These are phyloP conservation scores for Metarhizium album DNA, from an alignment of 2,329 filamentous ascomycete genomes.

Conservation along the genomic window DNA sequence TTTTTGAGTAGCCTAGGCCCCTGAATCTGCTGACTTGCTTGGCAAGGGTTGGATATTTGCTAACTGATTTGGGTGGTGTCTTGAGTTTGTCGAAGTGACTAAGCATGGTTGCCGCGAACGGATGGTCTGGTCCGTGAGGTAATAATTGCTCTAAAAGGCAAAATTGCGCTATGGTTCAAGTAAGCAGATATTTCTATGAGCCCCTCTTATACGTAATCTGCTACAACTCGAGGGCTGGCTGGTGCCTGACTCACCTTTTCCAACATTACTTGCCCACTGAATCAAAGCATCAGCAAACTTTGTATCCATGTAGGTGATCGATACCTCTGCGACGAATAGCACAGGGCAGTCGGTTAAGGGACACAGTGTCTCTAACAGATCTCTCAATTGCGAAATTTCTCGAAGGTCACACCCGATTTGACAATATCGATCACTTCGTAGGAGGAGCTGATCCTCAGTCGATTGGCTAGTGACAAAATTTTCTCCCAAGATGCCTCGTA, in stretches of 20 bases:
- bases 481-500: slow-evolving; percentile 30
- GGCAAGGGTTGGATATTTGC: slow-evolving; percentile 54
- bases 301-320: slow-evolving; percentile 80
- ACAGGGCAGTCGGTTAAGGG: slow-evolving; percentile 49
- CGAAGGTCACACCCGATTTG: slow-evolving; percentile 76
- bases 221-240: background rate
- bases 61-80: slow-evolving; percentile 65
- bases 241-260: slow-evolving; percentile 46
- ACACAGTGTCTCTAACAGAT: slow-evolving; percentile 46
- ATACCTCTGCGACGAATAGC: slow-evolving; percentile 81
- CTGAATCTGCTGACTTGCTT: slow-evolving; percentile 60
- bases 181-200: background rate
- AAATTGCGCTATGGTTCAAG: slow-evolving; percentile 51
- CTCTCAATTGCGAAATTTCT: slow-evolving; percentile 50
- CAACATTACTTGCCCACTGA: slow-evolving; percentile 62
- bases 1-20: slow-evolving; percentile 54
- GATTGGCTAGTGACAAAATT: slow-evolving; percentile 23
- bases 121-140: slow-evolving; percentile 65
- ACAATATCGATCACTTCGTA: slow-evolving; percentile 60
- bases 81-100: slow-evolving; percentile 71
- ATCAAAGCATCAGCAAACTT: slow-evolving; percentile 64
- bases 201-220: background rate
- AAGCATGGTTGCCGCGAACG: slow-evolving; percentile 81
- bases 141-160: slow-evolving; percentile 80
- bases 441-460: slow-evolving; percentile 37